phyloP scores from a whole-genome alignment of 176 grass and related monocot species.

The Elaeis guineensis region DNA sequence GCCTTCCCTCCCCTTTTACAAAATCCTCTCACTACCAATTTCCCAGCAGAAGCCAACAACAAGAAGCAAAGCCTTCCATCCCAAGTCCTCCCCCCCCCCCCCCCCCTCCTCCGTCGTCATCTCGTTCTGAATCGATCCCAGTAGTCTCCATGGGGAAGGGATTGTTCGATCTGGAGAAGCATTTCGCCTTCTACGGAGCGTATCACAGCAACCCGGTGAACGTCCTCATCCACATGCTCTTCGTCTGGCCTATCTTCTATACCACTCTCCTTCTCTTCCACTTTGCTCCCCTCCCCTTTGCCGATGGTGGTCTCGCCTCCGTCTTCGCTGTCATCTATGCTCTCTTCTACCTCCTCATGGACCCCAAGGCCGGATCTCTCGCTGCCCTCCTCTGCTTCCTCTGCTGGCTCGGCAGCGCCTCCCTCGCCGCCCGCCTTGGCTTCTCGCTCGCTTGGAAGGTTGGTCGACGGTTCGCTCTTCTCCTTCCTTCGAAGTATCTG shows the following conservation, averaged over 20 bases:
- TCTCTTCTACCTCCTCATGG: slow-evolving; percentile 53
- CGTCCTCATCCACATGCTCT: slow-evolving; percentile 69
- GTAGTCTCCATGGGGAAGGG: slow-evolving; percentile 11
- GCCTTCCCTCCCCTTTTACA: no score
- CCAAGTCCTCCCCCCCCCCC: no score
- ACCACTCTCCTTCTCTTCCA: slow-evolving; percentile 59
- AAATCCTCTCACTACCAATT: no score
- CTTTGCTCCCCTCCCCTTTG: slow-evolving; percentile 22
- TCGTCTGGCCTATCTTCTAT: slow-evolving; percentile 91
- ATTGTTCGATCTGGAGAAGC: slow-evolving; percentile 60
- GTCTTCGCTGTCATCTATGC: slow-evolving; percentile 35
- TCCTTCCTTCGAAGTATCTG: no score
- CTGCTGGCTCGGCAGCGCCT: slow-evolving; percentile 51
- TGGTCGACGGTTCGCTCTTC: no score
- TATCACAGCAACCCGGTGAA: slow-evolving; percentile 92
- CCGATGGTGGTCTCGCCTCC: slow-evolving; percentile 4
- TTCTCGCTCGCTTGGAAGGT: slow-evolving; percentile 61
- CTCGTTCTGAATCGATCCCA: slow-evolving; percentile 20
- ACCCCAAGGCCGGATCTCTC: slow-evolving; percentile 45
- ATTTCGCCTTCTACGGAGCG: slow-evolving; percentile 89
- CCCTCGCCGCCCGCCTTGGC: slow-evolving; percentile 41
- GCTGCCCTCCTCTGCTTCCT: slow-evolving; percentile 44
- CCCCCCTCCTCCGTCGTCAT: no score
- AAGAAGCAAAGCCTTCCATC: no score
- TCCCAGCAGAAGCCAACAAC: no score